These are phyloP conservation scores for Sphaceloma murrayae DNA, from an alignment of 2,329 filamentous ascomycete species.

Conservation along the genomic window DNA sequence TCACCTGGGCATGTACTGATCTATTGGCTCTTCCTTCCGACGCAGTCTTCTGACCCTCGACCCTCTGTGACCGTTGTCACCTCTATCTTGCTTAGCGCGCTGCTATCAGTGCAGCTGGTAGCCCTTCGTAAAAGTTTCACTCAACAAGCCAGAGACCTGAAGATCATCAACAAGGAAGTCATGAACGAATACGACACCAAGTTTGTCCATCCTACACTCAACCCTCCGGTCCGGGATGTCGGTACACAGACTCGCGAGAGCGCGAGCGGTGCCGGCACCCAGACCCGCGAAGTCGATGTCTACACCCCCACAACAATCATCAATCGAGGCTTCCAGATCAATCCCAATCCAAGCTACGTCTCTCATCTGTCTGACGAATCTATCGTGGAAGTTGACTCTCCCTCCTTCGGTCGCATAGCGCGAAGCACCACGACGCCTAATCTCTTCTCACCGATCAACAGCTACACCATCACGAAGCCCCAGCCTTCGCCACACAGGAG, in stretches of 20 bases:
- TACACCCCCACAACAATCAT: slow-evolving; percentile 55
- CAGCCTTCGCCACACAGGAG: slow-evolving; percentile 17
- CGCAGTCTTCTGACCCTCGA: slow-evolving; percentile 61
- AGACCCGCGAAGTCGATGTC: slow-evolving; percentile 45
- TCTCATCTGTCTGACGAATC: slow-evolving; percentile 30
- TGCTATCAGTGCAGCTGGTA: slow-evolving; percentile 69
- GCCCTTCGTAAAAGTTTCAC: slow-evolving; percentile 64
- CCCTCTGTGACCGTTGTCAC: slow-evolving; percentile 82
- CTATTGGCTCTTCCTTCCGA: slow-evolving; percentile 79
- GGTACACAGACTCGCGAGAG: slow-evolving; percentile 61
- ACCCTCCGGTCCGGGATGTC: slow-evolving; percentile 67
- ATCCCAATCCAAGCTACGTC: slow-evolving; percentile 72
- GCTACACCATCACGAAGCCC: slow-evolving; percentile 19
- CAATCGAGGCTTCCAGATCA: slow-evolving; percentile 67
- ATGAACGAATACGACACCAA: slow-evolving; percentile 94
- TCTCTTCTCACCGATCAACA: slow-evolving; percentile 24
- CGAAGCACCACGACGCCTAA: slow-evolving; percentile 59
- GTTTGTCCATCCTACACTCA: slow-evolving; percentile 82
- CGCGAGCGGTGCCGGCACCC: slow-evolving; percentile 26
- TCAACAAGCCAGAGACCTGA: slow-evolving; percentile 76
- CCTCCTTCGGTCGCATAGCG: slow-evolving; percentile 16
- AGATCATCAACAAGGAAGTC: slow-evolving; percentile 81
- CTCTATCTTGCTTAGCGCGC: slow-evolving; percentile 62
- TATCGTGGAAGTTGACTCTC: slow-evolving; percentile 15
- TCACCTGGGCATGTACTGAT: slow-evolving; percentile 88